Evolutionary conservation across 1,139 yeast species (phyloP).

Genomic region (Scheffersomyces illinoinensis): DNA sequence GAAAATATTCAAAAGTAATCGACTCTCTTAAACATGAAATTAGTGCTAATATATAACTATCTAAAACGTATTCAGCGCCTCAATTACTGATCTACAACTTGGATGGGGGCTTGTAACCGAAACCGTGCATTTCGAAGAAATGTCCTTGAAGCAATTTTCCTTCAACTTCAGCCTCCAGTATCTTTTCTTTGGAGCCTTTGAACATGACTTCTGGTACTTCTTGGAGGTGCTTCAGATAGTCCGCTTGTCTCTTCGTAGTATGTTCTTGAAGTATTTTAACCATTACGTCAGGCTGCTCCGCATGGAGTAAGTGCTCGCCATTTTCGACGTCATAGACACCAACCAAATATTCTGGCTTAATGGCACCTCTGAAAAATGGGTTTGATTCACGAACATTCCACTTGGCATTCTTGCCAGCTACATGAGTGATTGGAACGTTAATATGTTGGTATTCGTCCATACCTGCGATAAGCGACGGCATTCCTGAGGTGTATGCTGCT

Average conservation of each 20-base stretch:
- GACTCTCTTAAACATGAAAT: too few relatives aligned
- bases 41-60: not conserved
- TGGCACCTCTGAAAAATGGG: constrained; percentile 27
- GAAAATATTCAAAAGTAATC: not conserved
- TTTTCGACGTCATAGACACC: constrained; percentile 38
- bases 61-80: not conserved
- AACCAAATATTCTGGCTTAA: constrained; percentile 34
- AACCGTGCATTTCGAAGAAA: not conserved
- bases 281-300: constrained; percentile 54
- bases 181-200: constrained; percentile 20
- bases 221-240: constrained; percentile 8
- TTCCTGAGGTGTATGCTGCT: constrained; percentile 48
- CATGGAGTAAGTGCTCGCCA: constrained; percentile 56
- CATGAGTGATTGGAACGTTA: constrained; percentile 48
- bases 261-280: constrained; percentile 22
- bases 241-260: constrained; percentile 6
- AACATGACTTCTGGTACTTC: constrained; percentile 25
- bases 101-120: not conserved
- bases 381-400: constrained; percentile 54
- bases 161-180: constrained; percentile 17
- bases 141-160: not conserved
- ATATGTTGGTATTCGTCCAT: constrained; percentile 35
- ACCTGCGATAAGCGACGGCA: constrained; percentile 30
- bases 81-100: not conserved
- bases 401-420: constrained; percentile 48